Conservation (phyloP, 345 rosid species). For the Viola odorata region DNA sequence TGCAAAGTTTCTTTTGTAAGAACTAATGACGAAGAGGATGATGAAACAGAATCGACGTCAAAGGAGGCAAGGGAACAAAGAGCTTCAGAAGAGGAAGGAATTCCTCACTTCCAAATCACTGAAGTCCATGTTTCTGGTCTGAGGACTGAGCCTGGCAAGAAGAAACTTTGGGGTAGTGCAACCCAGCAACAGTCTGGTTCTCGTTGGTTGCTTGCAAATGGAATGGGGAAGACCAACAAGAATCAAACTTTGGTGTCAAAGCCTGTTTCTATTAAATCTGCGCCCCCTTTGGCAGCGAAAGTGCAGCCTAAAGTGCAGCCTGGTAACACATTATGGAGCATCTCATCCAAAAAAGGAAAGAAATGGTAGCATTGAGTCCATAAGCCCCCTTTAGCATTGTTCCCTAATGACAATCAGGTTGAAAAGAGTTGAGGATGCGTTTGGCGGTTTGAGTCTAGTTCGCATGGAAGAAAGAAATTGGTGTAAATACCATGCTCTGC, state of each 20-base stretch:
- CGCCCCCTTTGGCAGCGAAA: slow-evolving; percentile 34
- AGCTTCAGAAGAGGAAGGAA: slow-evolving; percentile 40
- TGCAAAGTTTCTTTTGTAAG: slow-evolving; percentile 56
- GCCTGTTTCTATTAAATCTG: slow-evolving; percentile 29
- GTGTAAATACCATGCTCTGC: not conserved
- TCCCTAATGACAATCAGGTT: slow-evolving; percentile 32
- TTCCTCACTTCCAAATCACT: slow-evolving; percentile 59
- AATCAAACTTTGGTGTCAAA: slow-evolving; percentile 55
- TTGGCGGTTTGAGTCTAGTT: not conserved
- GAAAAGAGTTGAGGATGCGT: slow-evolving; percentile 17
- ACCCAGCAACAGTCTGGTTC: slow-evolving; percentile 83
- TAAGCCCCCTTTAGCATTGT: no score
- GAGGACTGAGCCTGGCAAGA: slow-evolving; percentile 57
- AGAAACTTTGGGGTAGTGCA: slow-evolving; percentile 62
- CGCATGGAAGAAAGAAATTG: not conserved
- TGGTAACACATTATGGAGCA: slow-evolving; percentile 80
- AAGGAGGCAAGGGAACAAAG: slow-evolving; percentile 39
- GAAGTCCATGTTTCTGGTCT: slow-evolving; percentile 86
- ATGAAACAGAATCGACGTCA: slow-evolving; percentile 28
- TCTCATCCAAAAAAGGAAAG: slow-evolving; percentile 55
- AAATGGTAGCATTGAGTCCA: slow-evolving; percentile 52
- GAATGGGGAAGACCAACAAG: slow-evolving; percentile 86
- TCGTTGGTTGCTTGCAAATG: slow-evolving; percentile 87
- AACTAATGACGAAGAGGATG: slow-evolving; percentile 41
- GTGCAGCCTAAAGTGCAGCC: slow-evolving; percentile 34